These are phyloP conservation scores for Daldinia concentrica DNA, from an alignment of 495 filamentous ascomycete species.

Conservation along the genomic window DNA sequence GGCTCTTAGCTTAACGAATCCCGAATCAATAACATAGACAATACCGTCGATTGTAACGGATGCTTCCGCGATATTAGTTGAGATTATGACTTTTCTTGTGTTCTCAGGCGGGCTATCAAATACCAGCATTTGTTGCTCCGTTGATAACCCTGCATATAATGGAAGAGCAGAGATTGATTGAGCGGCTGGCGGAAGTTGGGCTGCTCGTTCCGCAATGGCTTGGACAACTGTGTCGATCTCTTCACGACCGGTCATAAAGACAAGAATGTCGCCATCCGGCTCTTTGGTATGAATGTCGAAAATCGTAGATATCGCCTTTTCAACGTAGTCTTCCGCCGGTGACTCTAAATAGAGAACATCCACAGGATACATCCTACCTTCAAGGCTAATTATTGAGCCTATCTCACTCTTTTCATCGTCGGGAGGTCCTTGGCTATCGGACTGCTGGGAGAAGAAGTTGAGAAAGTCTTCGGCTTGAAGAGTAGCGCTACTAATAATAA, in stretches of 20 bases:
- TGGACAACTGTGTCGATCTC: constrained; percentile 89
- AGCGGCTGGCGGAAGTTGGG: constrained; percentile 75
- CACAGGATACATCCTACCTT: constrained; percentile 92
- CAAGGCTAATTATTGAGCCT: constrained; percentile 84
- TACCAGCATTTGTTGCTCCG: constrained; percentile 90
- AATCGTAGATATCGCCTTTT: constrained; percentile 85
- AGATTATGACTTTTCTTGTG: constrained; percentile 89
- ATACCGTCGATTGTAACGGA: constrained; percentile 94
- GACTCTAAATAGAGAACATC: constrained; percentile 85
- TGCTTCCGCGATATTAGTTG: constrained; percentile 96
- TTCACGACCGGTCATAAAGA: constrained; percentile 93
- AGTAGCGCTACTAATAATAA: constrained; percentile 94
- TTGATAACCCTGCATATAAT: constrained; percentile 88
- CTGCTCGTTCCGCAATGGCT: constrained; percentile 78
- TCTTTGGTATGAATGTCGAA: constrained; percentile 94
- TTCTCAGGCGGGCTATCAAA: constrained; percentile 89
- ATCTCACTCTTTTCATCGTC: constrained; percentile 52
- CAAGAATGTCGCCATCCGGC: constrained; percentile 85
- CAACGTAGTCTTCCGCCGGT: constrained; percentile 87
- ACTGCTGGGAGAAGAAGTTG: constrained; percentile 73
- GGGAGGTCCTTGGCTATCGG: constrained; percentile 55
- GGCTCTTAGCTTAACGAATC: constrained; percentile 89
- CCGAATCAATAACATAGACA: constrained; percentile 90
- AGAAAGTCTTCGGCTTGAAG: constrained; percentile 91
- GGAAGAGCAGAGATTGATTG: constrained; percentile 79